Evolutionary conservation across 139 green algal species (phyloP), one percentile per base, ranked within the genome.

Genomic region (Gonium pectorale): DNA sequence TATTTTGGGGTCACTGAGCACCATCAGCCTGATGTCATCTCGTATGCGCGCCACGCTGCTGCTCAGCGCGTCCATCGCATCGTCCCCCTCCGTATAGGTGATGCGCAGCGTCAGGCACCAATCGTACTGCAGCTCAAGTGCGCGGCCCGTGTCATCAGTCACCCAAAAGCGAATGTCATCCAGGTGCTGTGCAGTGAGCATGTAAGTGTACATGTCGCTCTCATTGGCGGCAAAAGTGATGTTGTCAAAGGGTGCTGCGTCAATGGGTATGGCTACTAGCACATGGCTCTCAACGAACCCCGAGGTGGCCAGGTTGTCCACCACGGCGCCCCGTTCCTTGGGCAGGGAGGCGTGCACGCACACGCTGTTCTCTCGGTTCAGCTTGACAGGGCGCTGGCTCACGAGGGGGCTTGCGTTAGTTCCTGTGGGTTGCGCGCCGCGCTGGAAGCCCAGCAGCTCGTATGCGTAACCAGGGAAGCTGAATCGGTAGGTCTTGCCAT

Each of bases 281-380:
- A 73, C 66, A 73, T 73, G 17, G 66, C 66, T 73, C 67, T 74
- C 67, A 56, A 74, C 40, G 26, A 74, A 56, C 40, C 26, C 40
- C 22, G 40, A 37, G 40, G 40, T 56, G 26, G 40, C 40, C 24
- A 38, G 26, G 67, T 56, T 74, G 67, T 74, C 40, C 22, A 74
- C 3, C 22, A 74, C 67, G 40, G 40, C 38, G 21, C 66, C 66
- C 38, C 38, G 17, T 73, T 52, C 21, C 66, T 73, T 73, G 15
- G 66, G 66, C 19, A 73, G 17, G 38, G 33, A 7, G 19, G 2
- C 19, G 3, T 44, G 66, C 13, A 66, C 37, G 27, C 5, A 38
- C 11, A 67, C 8, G 60, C 2, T 8, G 24, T 8, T 33, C 22
- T 64, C 56, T 33, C 56, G 24, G 56, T 64, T 64, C 56, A 64